Conservation (phyloP, 352 stramenopile genomes). For the Pythium monospermum region DNA sequence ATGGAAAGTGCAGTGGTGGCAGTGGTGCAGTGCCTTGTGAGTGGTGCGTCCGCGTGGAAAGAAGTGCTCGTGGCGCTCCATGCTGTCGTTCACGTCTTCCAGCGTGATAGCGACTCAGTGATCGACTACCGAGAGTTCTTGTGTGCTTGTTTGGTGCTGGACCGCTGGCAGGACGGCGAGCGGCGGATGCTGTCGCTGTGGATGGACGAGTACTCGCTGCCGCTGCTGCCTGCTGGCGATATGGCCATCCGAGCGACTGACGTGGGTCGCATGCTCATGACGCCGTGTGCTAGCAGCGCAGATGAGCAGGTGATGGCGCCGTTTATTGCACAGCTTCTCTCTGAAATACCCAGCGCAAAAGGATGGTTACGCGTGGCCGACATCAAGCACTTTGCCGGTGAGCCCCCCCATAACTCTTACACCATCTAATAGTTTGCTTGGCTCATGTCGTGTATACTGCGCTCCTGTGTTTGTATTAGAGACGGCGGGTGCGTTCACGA, state of each 20-base stretch:
- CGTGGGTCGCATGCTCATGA: slow-evolving; percentile 26
- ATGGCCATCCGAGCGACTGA: slow-evolving; percentile 26
- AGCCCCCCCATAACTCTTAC: neutral
- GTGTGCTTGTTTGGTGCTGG: slow-evolving; percentile 39
- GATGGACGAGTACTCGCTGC: slow-evolving; percentile 48
- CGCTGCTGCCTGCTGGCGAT: slow-evolving; percentile 11
- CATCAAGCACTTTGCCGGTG: slow-evolving; percentile 23
- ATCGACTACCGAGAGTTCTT: slow-evolving; percentile 48
- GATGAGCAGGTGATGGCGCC: slow-evolving; percentile 37
- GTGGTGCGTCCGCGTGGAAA: slow-evolving; percentile 4
- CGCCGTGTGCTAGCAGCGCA: slow-evolving; percentile 26
- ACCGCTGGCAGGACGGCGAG: slow-evolving; percentile 44
- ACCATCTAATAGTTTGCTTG: neutral
- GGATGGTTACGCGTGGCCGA: slow-evolving; percentile 9
- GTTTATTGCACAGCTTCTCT: slow-evolving; percentile 29
- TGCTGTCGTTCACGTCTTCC: slow-evolving; percentile 32
- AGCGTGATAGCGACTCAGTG: slow-evolving; percentile 8
- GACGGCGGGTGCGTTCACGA: slow-evolving; percentile 19
- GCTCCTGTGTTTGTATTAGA: too few species aligned
- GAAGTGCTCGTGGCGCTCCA: slow-evolving; percentile 20
- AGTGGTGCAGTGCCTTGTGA: slow-evolving; percentile 21
- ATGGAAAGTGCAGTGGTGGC: slow-evolving; percentile 30
- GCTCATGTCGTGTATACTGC: neutral
- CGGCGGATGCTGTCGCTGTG: slow-evolving; percentile 39
- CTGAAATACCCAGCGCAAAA: neutral